phyloP scores from a whole-genome alignment of 176 grass and related monocot species.

The Oryza glumipatula region DNA sequence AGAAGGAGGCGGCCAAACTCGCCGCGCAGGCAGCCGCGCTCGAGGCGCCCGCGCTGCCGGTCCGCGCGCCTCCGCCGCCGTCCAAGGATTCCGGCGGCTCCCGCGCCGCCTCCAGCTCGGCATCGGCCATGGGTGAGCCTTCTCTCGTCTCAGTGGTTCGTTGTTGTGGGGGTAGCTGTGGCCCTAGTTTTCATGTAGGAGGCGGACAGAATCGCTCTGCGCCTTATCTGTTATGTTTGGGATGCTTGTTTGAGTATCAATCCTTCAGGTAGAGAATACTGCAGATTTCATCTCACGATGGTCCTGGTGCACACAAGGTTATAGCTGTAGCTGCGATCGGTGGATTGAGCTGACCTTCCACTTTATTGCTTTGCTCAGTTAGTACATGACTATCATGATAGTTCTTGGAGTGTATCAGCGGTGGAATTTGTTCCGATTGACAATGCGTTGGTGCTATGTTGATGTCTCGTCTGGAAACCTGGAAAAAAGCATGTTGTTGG shows the following conservation, averaged over 20 bases:
- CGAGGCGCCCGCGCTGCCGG: slow-evolving; percentile 64
- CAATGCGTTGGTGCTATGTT: too few relatives aligned
- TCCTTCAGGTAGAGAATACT: background rate
- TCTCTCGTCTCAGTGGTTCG: background rate
- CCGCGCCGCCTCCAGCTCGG: slow-evolving; percentile 22
- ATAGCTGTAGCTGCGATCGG: background rate
- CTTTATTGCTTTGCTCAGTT: background rate
- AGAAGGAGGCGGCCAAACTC: slow-evolving; percentile 89
- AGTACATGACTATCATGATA: background rate
- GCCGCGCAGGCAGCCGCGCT: slow-evolving; percentile 86
- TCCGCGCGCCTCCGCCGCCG: slow-evolving; percentile 46
- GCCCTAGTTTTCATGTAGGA: background rate
- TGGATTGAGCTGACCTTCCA: background rate
- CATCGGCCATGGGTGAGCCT: slow-evolving; percentile 51
- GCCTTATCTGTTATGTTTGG: background rate
- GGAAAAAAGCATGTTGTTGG: background rate
- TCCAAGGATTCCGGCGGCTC: slow-evolving; percentile 47
- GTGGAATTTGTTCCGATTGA: background rate
- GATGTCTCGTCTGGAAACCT: background rate
- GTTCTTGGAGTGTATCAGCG: background rate
- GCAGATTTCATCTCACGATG: background rate
- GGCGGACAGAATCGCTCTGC: background rate
- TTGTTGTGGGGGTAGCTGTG: too few relatives aligned
- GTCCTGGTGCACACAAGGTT: background rate
- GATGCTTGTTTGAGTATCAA: background rate